Evolutionary conservation across 176 grass and related monocot species (phyloP), one percentile per base, ranked within the genome.

Genomic region (Guadua angustifolia): DNA sequence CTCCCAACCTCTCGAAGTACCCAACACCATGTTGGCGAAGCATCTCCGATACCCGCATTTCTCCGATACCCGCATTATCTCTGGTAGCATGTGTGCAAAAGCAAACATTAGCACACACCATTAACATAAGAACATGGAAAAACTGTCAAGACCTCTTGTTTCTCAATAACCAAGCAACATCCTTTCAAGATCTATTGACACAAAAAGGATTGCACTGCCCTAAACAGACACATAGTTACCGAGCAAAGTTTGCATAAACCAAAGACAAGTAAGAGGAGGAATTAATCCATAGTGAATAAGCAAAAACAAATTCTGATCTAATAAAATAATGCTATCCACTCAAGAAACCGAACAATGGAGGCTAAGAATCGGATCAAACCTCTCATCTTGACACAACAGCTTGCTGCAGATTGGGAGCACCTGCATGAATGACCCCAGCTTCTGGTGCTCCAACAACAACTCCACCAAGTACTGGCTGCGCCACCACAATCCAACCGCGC

Each of bases 351-450:
- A 58, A 52, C 71, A 67, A 67, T 17, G 19, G n/a, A 68, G 51
- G n/a, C 29, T 0, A 63, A 38, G 64, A 82, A 33, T 43, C 19
- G 49, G 38, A 84, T 69, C 78, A 9, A 46, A 81, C 26, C 62
- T 63, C 84, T 85, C 25, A 91, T 92, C 94, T 89, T 94, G 88
- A 83, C 80, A 81, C 51, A 97, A 46, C 77, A 97, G 78, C 64
- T 74, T 91, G 86, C 88, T 94, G 87, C 92, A 97, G 85, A 89
- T 88, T 77, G 94, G 94, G 56, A 97, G 90, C 79, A 97, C 90
- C 85, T 97, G 90, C 90, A 92, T 84, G 90, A 97, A 97, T 21
- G 94, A 90, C 24, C 90, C 94, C 14, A 97, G 88, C 83, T 94
- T 97, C 67, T 94, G 90, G 67, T 92, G 86, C 88, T 97, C 94